These are phyloP conservation scores for Polygonum aviculare DNA, from an alignment of 148 eudicot species.

Conservation along the genomic window DNA sequence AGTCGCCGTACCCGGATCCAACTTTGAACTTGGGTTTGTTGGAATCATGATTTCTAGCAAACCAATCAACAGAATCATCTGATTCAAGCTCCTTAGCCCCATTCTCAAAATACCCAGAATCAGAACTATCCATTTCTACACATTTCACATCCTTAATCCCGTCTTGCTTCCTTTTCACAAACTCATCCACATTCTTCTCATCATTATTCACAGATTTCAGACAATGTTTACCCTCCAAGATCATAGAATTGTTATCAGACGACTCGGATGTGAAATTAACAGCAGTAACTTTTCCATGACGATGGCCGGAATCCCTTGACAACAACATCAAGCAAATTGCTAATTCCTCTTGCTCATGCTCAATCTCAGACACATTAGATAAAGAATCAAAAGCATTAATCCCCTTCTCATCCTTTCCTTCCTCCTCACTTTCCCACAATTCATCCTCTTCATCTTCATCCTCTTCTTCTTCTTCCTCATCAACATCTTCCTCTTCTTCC, in stretches of 20 bases:
- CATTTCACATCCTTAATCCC: constrained; percentile 20
- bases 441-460: constrained; percentile 18
- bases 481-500: not conserved
- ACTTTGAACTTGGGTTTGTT: constrained; percentile 20
- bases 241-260: constrained; percentile 67
- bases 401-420: not conserved
- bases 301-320: constrained; percentile 49
- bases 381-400: constrained; percentile 15
- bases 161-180: constrained; percentile 13
- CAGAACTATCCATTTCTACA: constrained; percentile 50
- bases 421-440: constrained; percentile 27
- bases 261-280: constrained; percentile 47
- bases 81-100: constrained; percentile 67
- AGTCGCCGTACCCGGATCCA: constrained; percentile 21
- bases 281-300: not conserved
- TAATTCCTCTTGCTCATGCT: constrained; percentile 69
- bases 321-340: constrained; percentile 88
- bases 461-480: constrained; percentile 23
- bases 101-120: constrained; percentile 65
- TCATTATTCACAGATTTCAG: constrained; percentile 19
- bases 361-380: constrained; percentile 54
- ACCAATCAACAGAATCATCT: constrained; percentile 61
- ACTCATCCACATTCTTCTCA: constrained; percentile 9
- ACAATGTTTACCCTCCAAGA: constrained; percentile 52
- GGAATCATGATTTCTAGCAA: constrained; percentile 21